Base-by-base conservation (phyloP, 208 protist genomes). In the Kentomonas sorsogonicus region DNA sequence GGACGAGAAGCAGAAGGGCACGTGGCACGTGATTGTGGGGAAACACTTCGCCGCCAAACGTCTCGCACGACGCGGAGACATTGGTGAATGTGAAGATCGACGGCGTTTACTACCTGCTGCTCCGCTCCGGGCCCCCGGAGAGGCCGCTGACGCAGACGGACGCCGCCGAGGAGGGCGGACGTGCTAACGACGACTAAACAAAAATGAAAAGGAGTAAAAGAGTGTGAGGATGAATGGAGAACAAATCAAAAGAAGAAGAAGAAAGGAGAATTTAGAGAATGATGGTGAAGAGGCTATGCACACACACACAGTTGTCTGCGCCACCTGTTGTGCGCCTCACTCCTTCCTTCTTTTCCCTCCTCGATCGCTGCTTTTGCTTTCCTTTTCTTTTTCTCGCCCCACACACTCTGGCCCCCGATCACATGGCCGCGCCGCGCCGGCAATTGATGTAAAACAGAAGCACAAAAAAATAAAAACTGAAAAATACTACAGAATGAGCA, bases 11-110 rank as follows among this genome's bases (percentile, higher is more conserved):
- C 76, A 84, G 53, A 60, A 73, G 11, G 79, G 80, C 4, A 91
- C 83, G 7, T 95, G 89, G 89, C 89, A 95, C 58, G 79, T 77
- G 2, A 91, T 95, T 63, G 83, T 84, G 0, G 89, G 89, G 25
- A 74, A 71, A 26, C 71, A 91, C 63, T 95, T 95, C 55, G 89
- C 83, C 46, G 77, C 69, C 27, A 95, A n/a, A 95, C 71, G 78
- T 92, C 10, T 93, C 89, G 18, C 83, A 89, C 44, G 89, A 95
- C 45, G 80, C 72, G 29, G 78, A 79, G 29, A 91, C 81, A 1
- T 60, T 95, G 2, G 63, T 91, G 29, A 95, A 95, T 70, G 68
- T 95, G n/a, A 74, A 83, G 53, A 78, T 95, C 44, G 72, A 95
- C 41, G 77, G 67, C 0, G 67, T 86, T 23, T 74, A 81, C 64